A percentile compares a stretch with the other conserved stretches of the same genome.
phyloP scores from a whole-genome alignment of 1,284 basidiomycete genomes.

The Leccinum subspadiceum region DNA sequence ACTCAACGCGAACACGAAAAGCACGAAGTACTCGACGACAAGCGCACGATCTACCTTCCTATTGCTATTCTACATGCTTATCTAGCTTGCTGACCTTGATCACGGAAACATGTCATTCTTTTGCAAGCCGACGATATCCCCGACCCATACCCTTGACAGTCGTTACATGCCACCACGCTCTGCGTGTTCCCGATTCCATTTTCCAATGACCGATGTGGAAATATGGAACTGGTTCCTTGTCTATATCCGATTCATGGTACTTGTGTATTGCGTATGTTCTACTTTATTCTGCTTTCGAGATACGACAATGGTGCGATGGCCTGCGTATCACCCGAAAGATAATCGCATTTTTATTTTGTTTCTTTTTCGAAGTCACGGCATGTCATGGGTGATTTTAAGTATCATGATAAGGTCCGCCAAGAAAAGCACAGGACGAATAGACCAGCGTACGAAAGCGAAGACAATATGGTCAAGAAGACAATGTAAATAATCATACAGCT shows the following conservation, averaged over 20 bases:
- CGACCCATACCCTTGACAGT: conserved; percentile 24
- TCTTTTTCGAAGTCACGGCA: background rate
- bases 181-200: conserved; percentile 15
- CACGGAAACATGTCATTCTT: conserved; percentile 27
- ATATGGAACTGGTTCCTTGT: conserved; percentile 23
- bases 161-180: conserved; percentile 23
- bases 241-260: conserved; percentile 20
- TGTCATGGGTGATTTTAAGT: background rate
- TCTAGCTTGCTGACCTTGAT: conserved; percentile 33
- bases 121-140: conserved; percentile 35
- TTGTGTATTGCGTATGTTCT: conserved; percentile 33
- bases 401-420: background rate
- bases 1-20: conserved; percentile 9
- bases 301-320: conserved; percentile 9
- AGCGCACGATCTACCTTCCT: conserved; percentile 32
- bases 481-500: conserved; percentile 6
- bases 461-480: background rate
- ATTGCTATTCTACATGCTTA: conserved; percentile 36
- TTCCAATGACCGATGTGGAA: conserved; percentile 7
- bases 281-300: conserved; percentile 32
- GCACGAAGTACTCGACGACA: conserved; percentile 32
- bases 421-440: conserved; percentile 1
- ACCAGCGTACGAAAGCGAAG: background rate
- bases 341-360: conserved; percentile 24
- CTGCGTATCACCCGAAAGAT: conserved; percentile 18